These are phyloP conservation scores for Adansonia rubrostipa DNA, from an alignment of 441 rosid genomes.

Conservation along the genomic window DNA sequence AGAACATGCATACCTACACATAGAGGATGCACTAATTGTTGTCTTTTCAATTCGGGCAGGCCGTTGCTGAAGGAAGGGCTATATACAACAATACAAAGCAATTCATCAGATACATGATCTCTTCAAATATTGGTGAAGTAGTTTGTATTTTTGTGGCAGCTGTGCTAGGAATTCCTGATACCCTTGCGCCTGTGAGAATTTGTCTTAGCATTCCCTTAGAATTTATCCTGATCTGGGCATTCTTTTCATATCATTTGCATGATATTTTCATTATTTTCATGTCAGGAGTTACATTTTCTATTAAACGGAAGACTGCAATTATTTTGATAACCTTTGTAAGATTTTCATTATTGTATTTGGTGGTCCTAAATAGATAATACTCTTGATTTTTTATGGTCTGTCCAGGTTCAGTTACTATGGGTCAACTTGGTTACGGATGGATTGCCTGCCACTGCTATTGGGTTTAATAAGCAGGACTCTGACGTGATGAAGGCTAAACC, in stretches of 20 bases:
- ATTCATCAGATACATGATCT: conserved; percentile 99
- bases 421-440: conserved; percentile 99
- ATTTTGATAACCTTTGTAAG: conserved; percentile 12
- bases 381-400: background rate
- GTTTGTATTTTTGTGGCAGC: conserved; percentile 99
- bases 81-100: conserved; percentile 99
- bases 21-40: conserved; percentile 25
- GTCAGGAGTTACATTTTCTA: background rate
- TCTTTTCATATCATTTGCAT: background rate
- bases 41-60: conserved; percentile 53
- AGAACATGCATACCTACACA: background rate
- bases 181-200: conserved; percentile 94
- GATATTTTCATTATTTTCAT: background rate
- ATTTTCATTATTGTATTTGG: background rate
- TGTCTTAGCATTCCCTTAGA: background rate
- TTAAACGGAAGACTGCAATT: background rate
- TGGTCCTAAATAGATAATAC: conserved; percentile 15
- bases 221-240: conserved; percentile 9
- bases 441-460: conserved; percentile 99
- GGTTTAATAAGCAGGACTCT: conserved; percentile 95
- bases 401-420: conserved; percentile 98
- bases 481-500: conserved; percentile 99
- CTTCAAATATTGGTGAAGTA: conserved; percentile 99
- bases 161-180: conserved; percentile 97
- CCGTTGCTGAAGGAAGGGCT: conserved; percentile 99